Evolutionary conservation across 2,329 filamentous ascomycete species (phyloP).

Genomic region (Colletotrichum agaves): DNA sequence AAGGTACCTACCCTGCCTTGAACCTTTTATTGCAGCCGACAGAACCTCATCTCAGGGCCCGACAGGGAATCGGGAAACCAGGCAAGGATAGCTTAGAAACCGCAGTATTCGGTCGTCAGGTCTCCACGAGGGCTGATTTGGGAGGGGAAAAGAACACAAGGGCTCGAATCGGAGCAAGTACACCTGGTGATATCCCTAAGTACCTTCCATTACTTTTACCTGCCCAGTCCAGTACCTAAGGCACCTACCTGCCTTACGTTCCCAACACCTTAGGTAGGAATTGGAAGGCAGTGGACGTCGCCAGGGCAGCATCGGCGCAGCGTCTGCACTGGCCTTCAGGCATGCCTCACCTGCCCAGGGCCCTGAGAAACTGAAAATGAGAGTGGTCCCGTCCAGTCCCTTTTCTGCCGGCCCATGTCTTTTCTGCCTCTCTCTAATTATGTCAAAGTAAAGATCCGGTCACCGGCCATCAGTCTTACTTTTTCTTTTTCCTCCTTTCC

Average conservation of each 20-base stretch:
- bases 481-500: not conserved
- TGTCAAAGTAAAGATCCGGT: not conserved
- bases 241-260: not conserved
- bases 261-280: too few species aligned
- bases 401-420: slow-evolving; percentile 28
- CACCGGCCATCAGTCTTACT: too few species aligned
- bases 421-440: not conserved
- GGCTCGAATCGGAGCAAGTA: not conserved
- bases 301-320: not conserved
- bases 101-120: slow-evolving; percentile 8
- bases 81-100: slow-evolving; percentile 22
- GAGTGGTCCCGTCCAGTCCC: slow-evolving; percentile 4
- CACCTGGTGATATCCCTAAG: too few species aligned
- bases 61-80: not conserved
- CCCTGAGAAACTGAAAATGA: not conserved
- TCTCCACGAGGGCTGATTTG: slow-evolving; percentile 29
- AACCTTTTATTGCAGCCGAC: slow-evolving; percentile 10
- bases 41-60: slow-evolving; percentile 5
- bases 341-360: not conserved
- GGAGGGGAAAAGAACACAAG: not conserved
- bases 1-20: not conserved
- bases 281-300: not conserved
- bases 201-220: too few species aligned
- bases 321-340: slow-evolving; percentile 5
- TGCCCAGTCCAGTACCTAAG: not conserved